A percentile compares a stretch with the other conserved stretches of the same genome.
Evolutionary conservation across 2,329 filamentous ascomycete genomes (phyloP).

Genomic region (Arachnomyces sp.): DNA sequence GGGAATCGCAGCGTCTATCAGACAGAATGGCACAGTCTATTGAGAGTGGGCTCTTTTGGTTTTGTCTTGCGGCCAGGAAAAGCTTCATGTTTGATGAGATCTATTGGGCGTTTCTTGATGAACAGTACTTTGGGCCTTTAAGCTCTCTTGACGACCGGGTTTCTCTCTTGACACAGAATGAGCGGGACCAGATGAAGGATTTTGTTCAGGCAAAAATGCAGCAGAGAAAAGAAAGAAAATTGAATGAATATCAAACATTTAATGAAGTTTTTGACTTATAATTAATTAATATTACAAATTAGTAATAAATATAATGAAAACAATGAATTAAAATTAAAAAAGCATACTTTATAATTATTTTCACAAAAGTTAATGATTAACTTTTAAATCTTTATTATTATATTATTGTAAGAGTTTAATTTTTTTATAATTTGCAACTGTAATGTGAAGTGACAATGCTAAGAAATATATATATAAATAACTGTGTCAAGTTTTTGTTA

Average conservation of each 20-base stretch:
- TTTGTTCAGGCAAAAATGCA: slow-evolving; percentile 4
- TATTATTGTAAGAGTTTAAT: too few species aligned
- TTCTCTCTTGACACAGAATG: slow-evolving; percentile 3
- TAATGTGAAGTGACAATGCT: too few species aligned
- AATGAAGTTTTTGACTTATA: slow-evolving; percentile 6
- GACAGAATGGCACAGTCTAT: slow-evolving; percentile 11
- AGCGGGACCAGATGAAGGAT: slow-evolving; percentile 2
- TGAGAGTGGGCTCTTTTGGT: slow-evolving; percentile 14
- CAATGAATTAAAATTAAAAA: too few species aligned
- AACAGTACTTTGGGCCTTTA: slow-evolving; percentile 3
- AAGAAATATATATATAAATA: too few species aligned
- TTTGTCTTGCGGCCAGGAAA: slow-evolving; percentile 11
- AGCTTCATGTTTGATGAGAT: slow-evolving; percentile 15
- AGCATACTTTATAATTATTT: too few species aligned
- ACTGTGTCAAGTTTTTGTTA: too few species aligned
- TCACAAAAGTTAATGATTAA: too few species aligned
- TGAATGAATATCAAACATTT: slow-evolving; percentile 5
- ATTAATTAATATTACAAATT: not conserved
- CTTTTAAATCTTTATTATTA: too few species aligned
- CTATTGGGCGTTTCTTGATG: slow-evolving; percentile 6
- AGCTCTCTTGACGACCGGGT: slow-evolving; percentile 3
- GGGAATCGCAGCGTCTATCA: slow-evolving; percentile 11
- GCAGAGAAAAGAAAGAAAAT: slow-evolving; percentile 1
- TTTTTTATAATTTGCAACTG: too few species aligned
- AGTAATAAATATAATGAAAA: too few species aligned